These are phyloP conservation scores for Medakamo hakoo DNA, from an alignment of 139 green algal genomes.

Conservation along the genomic window DNA sequence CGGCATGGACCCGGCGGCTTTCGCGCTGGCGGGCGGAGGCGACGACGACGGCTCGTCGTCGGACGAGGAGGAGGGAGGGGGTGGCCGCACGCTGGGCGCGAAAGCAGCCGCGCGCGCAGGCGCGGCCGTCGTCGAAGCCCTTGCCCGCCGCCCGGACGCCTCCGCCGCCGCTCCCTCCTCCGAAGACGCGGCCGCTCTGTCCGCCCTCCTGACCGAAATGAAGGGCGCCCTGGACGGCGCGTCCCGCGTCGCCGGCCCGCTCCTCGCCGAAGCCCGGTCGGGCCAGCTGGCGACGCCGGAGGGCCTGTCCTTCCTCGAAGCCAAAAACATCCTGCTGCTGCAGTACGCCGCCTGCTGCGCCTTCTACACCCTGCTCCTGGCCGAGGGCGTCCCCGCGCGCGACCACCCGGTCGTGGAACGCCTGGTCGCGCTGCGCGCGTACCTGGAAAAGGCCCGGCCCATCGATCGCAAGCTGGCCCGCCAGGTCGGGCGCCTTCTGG, in stretches of 20 bases:
- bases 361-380: constrained; percentile 94
- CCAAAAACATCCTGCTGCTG: constrained; percentile 93
- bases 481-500: constrained; percentile 91
- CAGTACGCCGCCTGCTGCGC: constrained; percentile 78
- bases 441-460: constrained; percentile 77
- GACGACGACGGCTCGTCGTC: constrained; percentile 17
- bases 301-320: constrained; percentile 87
- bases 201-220: constrained; percentile 56
- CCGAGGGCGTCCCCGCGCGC: constrained; percentile 68
- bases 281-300: constrained; percentile 60
- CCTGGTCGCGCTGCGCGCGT: constrained; percentile 66
- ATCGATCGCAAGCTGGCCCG: constrained; percentile 93
- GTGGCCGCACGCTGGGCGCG: constrained; percentile 6
- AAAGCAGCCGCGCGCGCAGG: constrained; percentile 3
- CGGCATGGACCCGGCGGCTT: constrained; percentile 44
- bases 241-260: constrained; percentile 38
- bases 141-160: constrained; percentile 22
- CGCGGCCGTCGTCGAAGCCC: constrained; percentile 26
- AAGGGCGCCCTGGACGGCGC: constrained; percentile 28
- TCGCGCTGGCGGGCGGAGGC: constrained; percentile 20
- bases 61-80: constrained; percentile 24
- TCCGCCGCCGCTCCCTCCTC: constrained; percentile 22
- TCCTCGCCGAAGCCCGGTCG: constrained; percentile 44
- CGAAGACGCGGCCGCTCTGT: constrained; percentile 63
- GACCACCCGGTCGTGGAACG: constrained; percentile 81